Conservation (phyloP, 495 filamentous ascomycete genomes). For the Aspergillus heteromorphus region DNA sequence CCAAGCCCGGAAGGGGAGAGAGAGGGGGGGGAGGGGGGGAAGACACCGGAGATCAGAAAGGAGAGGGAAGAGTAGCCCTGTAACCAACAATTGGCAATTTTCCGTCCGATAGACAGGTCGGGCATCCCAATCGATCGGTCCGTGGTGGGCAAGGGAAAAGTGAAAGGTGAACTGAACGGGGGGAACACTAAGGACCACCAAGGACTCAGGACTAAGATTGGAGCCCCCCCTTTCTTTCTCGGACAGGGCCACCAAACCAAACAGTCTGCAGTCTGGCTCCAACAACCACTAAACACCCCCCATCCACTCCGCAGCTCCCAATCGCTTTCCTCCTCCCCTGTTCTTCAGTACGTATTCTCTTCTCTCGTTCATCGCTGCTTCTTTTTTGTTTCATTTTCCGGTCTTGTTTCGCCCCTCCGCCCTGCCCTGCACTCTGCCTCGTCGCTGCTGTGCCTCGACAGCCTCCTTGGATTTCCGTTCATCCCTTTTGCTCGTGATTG, state of each 20-base stretch:
- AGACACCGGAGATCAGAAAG: no score
- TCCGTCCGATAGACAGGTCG: not conserved
- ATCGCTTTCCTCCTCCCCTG: slow-evolving; percentile 19
- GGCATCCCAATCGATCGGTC: not conserved
- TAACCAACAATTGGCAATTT: no score
- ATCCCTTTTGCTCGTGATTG: slow-evolving; percentile 15
- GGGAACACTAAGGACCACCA: slow-evolving; percentile 7
- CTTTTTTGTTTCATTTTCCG: slow-evolving; percentile 16
- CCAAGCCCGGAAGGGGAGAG: no score
- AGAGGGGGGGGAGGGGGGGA: no score
- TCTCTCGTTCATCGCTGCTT: slow-evolving; percentile 23
- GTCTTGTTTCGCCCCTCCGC: slow-evolving; percentile 5
- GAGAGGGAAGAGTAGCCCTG: no score
- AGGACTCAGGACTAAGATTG: no score
- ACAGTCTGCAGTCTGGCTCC: slow-evolving; percentile 14
- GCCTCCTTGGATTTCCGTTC: slow-evolving; percentile 14
- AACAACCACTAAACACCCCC: slow-evolving; percentile 3
- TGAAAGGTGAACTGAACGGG: not conserved
- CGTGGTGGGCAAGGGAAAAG: not conserved
- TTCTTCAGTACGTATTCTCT: slow-evolving; percentile 14
- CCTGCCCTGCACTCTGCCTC: slow-evolving; percentile 6
- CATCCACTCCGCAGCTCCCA: slow-evolving; percentile 20
- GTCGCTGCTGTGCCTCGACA: slow-evolving; percentile 7
- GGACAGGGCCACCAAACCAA: slow-evolving; percentile 13
- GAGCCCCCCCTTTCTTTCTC: slow-evolving; percentile 29